phyloP scores from a whole-genome alignment of 257 asterid species.

The Craterostigma plantagineum region DNA sequence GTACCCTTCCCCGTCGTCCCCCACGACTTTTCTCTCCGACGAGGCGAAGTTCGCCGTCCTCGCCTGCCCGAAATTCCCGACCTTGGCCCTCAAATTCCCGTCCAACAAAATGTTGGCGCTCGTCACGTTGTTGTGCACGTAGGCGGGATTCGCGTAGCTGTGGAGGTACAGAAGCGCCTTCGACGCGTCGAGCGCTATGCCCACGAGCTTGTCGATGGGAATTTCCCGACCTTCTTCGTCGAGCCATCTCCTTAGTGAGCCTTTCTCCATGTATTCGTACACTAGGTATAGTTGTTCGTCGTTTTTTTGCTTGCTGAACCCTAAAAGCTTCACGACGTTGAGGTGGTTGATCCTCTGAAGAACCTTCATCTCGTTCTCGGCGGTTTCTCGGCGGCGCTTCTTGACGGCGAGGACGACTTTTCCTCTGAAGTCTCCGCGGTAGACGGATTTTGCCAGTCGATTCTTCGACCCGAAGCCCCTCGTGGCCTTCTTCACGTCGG shows the following conservation, averaged over 20 bases:
- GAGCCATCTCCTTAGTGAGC: conserved; percentile 41
- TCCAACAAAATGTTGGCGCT: conserved; percentile 39
- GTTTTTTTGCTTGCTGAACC: conserved; percentile 24
- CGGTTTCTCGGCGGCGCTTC: conserved; percentile 9
- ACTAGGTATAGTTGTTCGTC: conserved; percentile 20
- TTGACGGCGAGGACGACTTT: conserved; percentile 22
- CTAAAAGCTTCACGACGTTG: conserved; percentile 36
- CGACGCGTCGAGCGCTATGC: conserved; percentile 41
- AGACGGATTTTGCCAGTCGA: conserved; percentile 20
- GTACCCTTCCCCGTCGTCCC: conserved; percentile 22
- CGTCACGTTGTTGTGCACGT: conserved; percentile 25
- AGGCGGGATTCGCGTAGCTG: conserved; percentile 33
- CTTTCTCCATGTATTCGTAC: conserved; percentile 42
- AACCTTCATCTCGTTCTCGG: conserved; percentile 25
- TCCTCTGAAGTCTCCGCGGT: conserved; percentile 22
- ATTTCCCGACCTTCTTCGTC: conserved; percentile 8
- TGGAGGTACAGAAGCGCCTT: conserved; percentile 58
- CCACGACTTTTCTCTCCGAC: conserved; percentile 8
- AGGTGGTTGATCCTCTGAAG: conserved; percentile 36
- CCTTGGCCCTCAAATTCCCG: conserved; percentile 39
- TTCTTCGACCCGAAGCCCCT: conserved; percentile 17
- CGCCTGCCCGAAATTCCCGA: conserved; percentile 34
- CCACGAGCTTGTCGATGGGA: conserved; percentile 18
- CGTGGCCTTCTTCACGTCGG: conserved; percentile 27
- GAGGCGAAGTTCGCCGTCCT: conserved; percentile 15